Evolutionary conservation across 2,329 filamentous ascomycete genomes (phyloP), one percentile per base, ranked within the genome.

Genomic region (Fusarium chaquense): DNA sequence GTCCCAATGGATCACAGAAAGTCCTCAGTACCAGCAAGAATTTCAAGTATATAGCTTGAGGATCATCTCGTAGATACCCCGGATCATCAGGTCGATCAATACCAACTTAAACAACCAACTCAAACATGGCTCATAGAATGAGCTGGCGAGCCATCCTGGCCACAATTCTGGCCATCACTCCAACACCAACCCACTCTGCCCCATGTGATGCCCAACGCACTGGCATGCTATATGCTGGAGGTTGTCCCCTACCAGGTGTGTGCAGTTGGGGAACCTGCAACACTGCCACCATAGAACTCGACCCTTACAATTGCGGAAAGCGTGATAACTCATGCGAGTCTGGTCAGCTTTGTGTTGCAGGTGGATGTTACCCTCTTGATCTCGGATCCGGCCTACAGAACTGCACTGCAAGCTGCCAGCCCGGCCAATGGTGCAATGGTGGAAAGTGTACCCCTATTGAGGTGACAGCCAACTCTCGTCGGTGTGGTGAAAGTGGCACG

Each of bases 231-330:
- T 70, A 70, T 33, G 64, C 47, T 36, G 69, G 65, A 15, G 67
- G 67, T 2, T 71, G 69, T 51, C 62, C 69, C 7, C 22, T 67
- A 6, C 58, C 69, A 24, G 57, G 61, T 6, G 51, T 72, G 7
- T 71, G 69, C 2, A 55, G 57, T 15, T 70, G 65, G 65, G 61
- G 65, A 12, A 70, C 46, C 20, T 71, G 69, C 40, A 70, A 69
- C 12, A 71, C 45, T 11, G 51, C 49, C 9, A 72, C 69, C 15
- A 58, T 71, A 20, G 69, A 66, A 51, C 54, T 71, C 2, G 69
- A 71, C 12, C 57, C 57, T 6, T 51, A 12, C 6, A 38, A 63
- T 13, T 71, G 69, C 16, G 69, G 69, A 18, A 61, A 47, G 10
- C 26, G 35, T 12, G 57, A 46, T 2, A 72, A 63, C 40, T 20